These are phyloP conservation scores for Fraxinus nigra DNA, from an alignment of 305 asterid species.

Conservation along the genomic window DNA sequence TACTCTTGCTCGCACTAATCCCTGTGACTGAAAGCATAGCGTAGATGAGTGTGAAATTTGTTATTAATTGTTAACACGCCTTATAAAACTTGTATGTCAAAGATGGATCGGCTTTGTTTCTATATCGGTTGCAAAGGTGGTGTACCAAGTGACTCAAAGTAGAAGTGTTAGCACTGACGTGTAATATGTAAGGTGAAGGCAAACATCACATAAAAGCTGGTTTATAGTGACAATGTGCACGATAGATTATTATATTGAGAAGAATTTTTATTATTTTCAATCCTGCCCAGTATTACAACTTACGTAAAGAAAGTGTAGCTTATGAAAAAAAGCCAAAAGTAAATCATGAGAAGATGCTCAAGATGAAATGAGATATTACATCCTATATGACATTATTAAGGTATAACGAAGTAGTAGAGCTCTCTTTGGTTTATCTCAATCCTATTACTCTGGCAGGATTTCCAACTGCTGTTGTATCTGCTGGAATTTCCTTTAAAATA, in stretches of 20 bases:
- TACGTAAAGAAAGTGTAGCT: background rate
- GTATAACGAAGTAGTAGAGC: background rate
- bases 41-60: background rate
- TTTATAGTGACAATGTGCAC: background rate
- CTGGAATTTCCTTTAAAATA: conserved; percentile 42
- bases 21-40: background rate
- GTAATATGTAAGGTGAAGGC: background rate
- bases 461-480: conserved; percentile 48
- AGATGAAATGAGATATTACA: background rate
- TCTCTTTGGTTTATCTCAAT: conserved; percentile 13
- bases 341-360: background rate
- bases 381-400: background rate
- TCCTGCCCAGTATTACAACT: background rate
- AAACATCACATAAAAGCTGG: background rate
- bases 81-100: background rate
- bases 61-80: background rate
- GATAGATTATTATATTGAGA: background rate
- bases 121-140: background rate
- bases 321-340: background rate
- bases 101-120: background rate
- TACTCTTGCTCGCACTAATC: background rate
- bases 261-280: background rate
- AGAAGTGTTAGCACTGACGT: background rate
- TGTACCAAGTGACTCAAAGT: background rate
- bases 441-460: conserved; percentile 50